These are phyloP conservation scores for Penicillium longicatenatum DNA, from an alignment of 495 filamentous ascomycete species.

Conservation along the genomic window DNA sequence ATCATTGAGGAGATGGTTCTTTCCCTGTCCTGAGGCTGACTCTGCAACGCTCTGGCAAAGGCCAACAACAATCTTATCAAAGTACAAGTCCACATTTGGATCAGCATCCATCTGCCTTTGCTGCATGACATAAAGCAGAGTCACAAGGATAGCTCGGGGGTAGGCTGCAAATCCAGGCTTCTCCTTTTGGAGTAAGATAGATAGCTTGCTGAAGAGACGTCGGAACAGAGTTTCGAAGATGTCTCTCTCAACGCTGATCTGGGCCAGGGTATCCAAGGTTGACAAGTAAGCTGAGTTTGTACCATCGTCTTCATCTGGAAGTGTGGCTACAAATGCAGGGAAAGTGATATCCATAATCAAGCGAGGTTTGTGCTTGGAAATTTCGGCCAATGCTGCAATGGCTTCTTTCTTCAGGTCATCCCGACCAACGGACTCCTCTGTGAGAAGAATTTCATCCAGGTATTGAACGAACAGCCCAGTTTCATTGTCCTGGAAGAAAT, in stretches of 20 bases:
- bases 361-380: slow-evolving; percentile 67
- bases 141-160: slow-evolving; percentile 61
- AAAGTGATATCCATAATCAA: slow-evolving; percentile 71
- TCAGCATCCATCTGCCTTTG: slow-evolving; percentile 52
- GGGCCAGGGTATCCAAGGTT: slow-evolving; percentile 67
- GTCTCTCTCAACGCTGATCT: slow-evolving; percentile 63
- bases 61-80: slow-evolving; percentile 59
- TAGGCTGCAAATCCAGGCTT: slow-evolving; percentile 53
- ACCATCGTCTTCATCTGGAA: slow-evolving; percentile 60
- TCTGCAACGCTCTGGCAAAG: slow-evolving; percentile 49
- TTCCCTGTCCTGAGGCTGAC: slow-evolving; percentile 40
- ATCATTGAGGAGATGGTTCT: slow-evolving; percentile 52
- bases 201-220: slow-evolving; percentile 66
- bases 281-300: slow-evolving; percentile 49
- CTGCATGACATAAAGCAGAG: slow-evolving; percentile 65
- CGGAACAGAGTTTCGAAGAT: slow-evolving; percentile 71
- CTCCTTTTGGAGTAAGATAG: slow-evolving; percentile 57
- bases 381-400: slow-evolving; percentile 62
- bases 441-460: slow-evolving; percentile 64
- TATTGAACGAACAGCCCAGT: slow-evolving; percentile 66
- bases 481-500: slow-evolving; percentile 64
- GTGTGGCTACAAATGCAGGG: slow-evolving; percentile 69
- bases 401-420: slow-evolving; percentile 63
- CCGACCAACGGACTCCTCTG: slow-evolving; percentile 57
- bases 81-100: slow-evolving; percentile 57